phyloP scores from a whole-genome alignment of 2,329 filamentous ascomycete genomes.

The Septoria petroselini region DNA sequence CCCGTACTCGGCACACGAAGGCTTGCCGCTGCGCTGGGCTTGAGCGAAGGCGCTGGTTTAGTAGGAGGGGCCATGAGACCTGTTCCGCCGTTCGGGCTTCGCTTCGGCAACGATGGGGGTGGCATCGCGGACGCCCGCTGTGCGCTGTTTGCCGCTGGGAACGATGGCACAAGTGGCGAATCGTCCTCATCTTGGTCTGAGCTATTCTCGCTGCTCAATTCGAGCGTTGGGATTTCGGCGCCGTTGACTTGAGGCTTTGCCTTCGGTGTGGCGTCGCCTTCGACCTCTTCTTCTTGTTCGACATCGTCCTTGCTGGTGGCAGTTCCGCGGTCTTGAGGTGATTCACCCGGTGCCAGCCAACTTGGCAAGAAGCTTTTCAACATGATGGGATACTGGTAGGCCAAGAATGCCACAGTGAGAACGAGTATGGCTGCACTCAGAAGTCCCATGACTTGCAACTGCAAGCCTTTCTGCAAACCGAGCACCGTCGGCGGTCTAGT shows the following conservation, averaged over 20 bases:
- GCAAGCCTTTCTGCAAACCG: slow-evolving; percentile 13
- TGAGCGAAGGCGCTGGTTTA: slow-evolving; percentile 22
- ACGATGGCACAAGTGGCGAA: slow-evolving; percentile 39
- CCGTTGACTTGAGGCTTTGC: slow-evolving; percentile 21
- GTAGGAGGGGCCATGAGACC: slow-evolving; percentile 35
- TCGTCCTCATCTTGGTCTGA: slow-evolving; percentile 32
- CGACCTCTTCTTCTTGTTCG: slow-evolving; percentile 24
- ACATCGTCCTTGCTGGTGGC: background rate
- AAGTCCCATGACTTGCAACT: slow-evolving; percentile 41
- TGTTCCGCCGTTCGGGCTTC: slow-evolving; percentile 11
- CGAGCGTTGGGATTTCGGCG: slow-evolving; percentile 31
- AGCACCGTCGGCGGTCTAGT: slow-evolving; percentile 14
- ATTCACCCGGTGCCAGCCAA: slow-evolving; percentile 28
- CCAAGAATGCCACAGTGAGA: slow-evolving; percentile 41
- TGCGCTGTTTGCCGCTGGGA: slow-evolving; percentile 48
- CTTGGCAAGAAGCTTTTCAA: slow-evolving; percentile 35
- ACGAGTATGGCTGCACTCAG: slow-evolving; percentile 41
- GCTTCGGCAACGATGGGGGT: slow-evolving; percentile 38
- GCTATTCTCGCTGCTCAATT: slow-evolving; percentile 32
- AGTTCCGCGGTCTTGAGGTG: slow-evolving; percentile 3
- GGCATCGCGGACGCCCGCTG: slow-evolving; percentile 41
- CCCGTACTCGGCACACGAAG: slow-evolving; percentile 47
- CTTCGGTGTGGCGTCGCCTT: slow-evolving; percentile 36
- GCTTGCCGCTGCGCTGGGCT: slow-evolving; percentile 36
- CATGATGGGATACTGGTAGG: slow-evolving; percentile 41